phyloP scores from a whole-genome alignment of 352 stramenopile species.

The Globisporangium apiculatum region DNA sequence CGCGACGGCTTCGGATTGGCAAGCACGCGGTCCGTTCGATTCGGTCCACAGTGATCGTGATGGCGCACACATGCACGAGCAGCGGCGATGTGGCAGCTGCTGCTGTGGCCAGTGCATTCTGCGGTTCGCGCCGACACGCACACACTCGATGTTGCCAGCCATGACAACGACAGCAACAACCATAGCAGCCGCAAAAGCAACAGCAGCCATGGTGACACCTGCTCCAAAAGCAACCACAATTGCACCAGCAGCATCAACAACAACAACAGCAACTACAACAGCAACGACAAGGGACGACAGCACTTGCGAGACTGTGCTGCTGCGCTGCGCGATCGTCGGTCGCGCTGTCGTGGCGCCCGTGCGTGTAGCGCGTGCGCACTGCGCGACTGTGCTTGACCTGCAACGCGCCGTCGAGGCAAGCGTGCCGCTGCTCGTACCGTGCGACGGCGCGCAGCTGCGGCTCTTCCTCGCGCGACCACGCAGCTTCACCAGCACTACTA shows the following conservation, averaged over 20 bases:
- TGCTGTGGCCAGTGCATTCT: not conserved
- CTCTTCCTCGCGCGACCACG: conserved; percentile 3
- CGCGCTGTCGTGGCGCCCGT: not conserved
- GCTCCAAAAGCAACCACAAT: not conserved
- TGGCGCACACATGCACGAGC: too few species aligned
- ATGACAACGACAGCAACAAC: too few species aligned
- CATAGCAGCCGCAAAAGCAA: not conserved
- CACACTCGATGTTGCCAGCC: not conserved
- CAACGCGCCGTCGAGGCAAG: not conserved
- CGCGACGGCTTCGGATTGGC: not conserved
- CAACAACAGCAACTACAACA: too few species aligned
- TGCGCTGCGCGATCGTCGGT: conserved; percentile 2
- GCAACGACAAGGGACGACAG: not conserved
- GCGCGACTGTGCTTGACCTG: conserved; percentile 1
- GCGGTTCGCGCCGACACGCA: not conserved
- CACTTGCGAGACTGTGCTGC: not conserved
- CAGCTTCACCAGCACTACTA: too few species aligned
- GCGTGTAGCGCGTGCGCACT: not conserved
- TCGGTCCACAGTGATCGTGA: too few species aligned
- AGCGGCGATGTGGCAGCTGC: too few species aligned
- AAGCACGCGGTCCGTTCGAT: not conserved
- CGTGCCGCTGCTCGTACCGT: not conserved
- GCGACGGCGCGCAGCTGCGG: not conserved
- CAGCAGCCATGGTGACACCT: not conserved
- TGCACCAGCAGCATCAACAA: not conserved